Conservation (phyloP, 108 stramenopile genomes). For the Pseudonitzschia multistriata region DNA sequence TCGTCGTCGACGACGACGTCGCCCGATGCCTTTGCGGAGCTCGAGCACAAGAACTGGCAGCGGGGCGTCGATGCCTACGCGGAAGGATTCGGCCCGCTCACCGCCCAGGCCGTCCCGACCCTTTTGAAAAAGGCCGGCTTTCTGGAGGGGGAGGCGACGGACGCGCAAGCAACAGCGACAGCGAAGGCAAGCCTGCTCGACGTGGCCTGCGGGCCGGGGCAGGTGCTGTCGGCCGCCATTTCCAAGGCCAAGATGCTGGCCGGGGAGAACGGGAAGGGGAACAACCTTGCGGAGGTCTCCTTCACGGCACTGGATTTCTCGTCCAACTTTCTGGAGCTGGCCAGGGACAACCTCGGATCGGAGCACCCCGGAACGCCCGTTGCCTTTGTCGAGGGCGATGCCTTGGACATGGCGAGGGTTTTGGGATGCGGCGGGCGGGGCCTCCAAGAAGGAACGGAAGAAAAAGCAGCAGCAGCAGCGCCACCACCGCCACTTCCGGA, state of each 20-base stretch:
- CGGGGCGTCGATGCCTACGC: slow-evolving; percentile 7
- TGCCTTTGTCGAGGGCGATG: not conserved
- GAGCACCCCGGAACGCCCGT: not conserved
- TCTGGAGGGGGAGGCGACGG: no score
- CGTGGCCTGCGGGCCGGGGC: slow-evolving; percentile 9
- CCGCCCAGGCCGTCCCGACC: slow-evolving; percentile 3
- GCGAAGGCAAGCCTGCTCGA: not conserved
- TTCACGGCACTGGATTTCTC: slow-evolving; percentile 7
- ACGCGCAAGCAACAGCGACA: not conserved
- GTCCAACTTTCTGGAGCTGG: slow-evolving; percentile 5
- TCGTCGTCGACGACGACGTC: not conserved
- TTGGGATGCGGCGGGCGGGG: not conserved
- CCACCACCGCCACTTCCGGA: no score
- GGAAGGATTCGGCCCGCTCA: slow-evolving; percentile 3
- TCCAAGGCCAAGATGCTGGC: not conserved
- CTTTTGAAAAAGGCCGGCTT: not conserved
- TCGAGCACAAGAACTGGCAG: slow-evolving; percentile 10
- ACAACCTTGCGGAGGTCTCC: not conserved
- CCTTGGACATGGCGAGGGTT: not conserved
- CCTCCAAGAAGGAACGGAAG: no score
- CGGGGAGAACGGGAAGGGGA: not conserved
- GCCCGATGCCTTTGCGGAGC: slow-evolving; percentile 1
- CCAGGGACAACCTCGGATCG: not conserved
- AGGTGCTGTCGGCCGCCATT: not conserved
- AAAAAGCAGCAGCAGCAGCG: not conserved